phyloP scores from a whole-genome alignment of 495 filamentous ascomycete genomes.

The Aspergillus egyptiacus region DNA sequence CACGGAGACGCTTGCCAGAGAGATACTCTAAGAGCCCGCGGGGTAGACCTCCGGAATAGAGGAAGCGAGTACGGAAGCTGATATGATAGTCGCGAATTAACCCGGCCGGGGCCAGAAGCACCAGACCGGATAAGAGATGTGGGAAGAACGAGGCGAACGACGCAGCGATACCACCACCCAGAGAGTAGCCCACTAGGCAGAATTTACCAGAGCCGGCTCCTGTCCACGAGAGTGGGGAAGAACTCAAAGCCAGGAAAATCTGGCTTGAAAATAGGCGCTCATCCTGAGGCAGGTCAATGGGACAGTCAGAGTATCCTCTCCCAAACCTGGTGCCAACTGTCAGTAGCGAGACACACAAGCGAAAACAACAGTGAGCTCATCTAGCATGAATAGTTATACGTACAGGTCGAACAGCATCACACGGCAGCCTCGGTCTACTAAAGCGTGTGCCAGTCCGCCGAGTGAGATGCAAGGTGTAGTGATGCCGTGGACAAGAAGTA shows the following conservation, averaged over 20 bases:
- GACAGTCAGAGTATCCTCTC: conserved; percentile 70
- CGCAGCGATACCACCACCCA: conserved; percentile 74
- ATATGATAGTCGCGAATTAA: conserved; percentile 62
- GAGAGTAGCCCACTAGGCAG: conserved; percentile 72
- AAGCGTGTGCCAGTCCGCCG: conserved; percentile 56
- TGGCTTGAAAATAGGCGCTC: conserved; percentile 66
- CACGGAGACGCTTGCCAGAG: conserved; percentile 50
- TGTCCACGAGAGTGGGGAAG: conserved; percentile 64
- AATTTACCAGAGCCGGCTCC: conserved; percentile 50
- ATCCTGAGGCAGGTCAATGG: conserved; percentile 63
- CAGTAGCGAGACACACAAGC: background rate
- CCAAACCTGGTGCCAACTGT: conserved; percentile 51
- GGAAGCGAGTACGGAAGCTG: conserved; percentile 49
- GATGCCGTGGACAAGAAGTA: conserved; percentile 81
- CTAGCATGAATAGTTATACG: conserved; percentile 4
- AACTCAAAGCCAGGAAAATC: conserved; percentile 64
- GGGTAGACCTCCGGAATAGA: conserved; percentile 58
- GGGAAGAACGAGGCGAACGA: conserved; percentile 71
- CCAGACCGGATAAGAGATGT: conserved; percentile 55
- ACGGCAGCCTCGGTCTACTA: conserved; percentile 70
- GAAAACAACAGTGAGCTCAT: background rate
- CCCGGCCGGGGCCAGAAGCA: conserved; percentile 71
- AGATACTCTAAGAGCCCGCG: conserved; percentile 48
- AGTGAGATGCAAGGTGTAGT: conserved; percentile 74
- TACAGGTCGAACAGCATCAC: conserved; percentile 73